A percentile compares a stretch with the other conserved stretches of the same genome.
These are phyloP conservation scores for Beta lomatogona DNA, from an alignment of 179 eudicot genomes.

Conservation along the genomic window DNA sequence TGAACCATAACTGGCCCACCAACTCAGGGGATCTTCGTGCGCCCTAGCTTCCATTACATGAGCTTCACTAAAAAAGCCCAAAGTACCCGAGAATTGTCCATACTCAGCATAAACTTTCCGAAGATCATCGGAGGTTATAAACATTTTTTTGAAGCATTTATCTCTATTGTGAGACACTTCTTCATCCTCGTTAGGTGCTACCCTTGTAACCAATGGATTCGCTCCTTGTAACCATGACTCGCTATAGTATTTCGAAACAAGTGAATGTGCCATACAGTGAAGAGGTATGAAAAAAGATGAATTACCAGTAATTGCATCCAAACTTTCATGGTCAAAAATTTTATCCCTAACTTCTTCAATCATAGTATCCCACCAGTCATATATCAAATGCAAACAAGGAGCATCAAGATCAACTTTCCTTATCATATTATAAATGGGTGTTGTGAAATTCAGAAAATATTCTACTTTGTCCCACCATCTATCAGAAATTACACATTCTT, in stretches of 20 bases:
- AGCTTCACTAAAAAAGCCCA: not conserved
- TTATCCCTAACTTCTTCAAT: not conserved
- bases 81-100: not conserved
- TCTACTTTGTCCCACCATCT: too few relatives aligned
- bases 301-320: not conserved
- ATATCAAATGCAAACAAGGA: not conserved
- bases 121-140: not conserved
- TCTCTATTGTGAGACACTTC: not conserved
- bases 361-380: slow-evolving; percentile 6
- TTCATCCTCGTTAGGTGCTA: not conserved
- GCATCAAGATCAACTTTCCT: not conserved
- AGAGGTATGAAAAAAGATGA: not conserved
- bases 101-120: not conserved
- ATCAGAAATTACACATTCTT: too few relatives aligned
- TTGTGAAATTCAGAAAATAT: too few relatives aligned
- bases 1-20: slow-evolving; percentile 19
- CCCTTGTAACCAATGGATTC: not conserved
- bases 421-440: too few relatives aligned
- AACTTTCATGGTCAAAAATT: not conserved
- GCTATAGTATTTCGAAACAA: slow-evolving; percentile 5
- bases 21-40: not conserved
- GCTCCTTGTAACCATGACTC: not conserved
- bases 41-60: not conserved
- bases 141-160: not conserved
- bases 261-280: slow-evolving; percentile 3